A percentile compares a stretch with the other conserved stretches of the same genome.
Conservation (phyloP, 345 rosid species). For the Hirschfeldia incana region DNA sequence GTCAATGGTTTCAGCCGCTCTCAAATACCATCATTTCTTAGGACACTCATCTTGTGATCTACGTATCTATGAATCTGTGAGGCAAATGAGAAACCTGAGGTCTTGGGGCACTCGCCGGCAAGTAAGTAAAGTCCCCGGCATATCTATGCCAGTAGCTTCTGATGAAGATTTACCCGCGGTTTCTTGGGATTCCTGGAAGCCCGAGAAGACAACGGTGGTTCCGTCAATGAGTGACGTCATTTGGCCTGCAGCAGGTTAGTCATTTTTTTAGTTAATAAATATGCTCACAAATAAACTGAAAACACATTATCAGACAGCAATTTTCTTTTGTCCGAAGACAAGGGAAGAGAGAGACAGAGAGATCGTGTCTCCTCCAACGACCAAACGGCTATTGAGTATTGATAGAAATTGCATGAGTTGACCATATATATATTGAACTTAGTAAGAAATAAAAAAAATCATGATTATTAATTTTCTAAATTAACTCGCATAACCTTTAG, state of each 20-base stretch:
- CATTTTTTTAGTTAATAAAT: neutral
- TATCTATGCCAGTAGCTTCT: conserved; percentile 30
- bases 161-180: conserved; percentile 34
- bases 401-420: conserved; percentile 3
- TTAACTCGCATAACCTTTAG: neutral
- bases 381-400: conserved; percentile 21
- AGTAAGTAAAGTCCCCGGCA: conserved; percentile 16
- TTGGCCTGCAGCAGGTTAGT: conserved; percentile 86
- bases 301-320: neutral
- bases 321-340: conserved; percentile 20
- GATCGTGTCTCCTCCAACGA: conserved; percentile 15
- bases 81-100: conserved; percentile 18
- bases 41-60: conserved; percentile 19
- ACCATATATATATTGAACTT: neutral
- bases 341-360: conserved; percentile 26
- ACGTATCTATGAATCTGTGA: conserved; percentile 28
- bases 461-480: neutral
- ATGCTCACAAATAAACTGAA: neutral
- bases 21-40: conserved; percentile 6
- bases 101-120: conserved; percentile 6
- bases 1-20: conserved; percentile 14
- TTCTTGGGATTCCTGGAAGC: conserved; percentile 71
- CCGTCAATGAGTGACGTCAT: conserved; percentile 68
- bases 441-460: neutral
- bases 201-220: conserved; percentile 44